These are phyloP conservation scores for Colletotrichum sp. DNA, from an alignment of 2,329 filamentous ascomycete genomes.

Conservation along the genomic window DNA sequence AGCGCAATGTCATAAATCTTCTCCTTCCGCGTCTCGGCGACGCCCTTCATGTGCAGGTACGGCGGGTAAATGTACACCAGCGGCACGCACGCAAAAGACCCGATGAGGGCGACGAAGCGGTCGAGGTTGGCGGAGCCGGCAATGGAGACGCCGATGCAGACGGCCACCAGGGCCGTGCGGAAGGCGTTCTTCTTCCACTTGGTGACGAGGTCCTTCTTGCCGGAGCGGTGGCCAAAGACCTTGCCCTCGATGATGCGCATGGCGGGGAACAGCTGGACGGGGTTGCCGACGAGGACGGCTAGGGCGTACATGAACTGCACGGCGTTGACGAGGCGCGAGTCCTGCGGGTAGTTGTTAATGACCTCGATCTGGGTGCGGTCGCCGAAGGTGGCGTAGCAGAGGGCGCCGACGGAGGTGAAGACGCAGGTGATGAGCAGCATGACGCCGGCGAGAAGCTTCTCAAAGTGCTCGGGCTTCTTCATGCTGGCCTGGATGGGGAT, in stretches of 20 bases:
- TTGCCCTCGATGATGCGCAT: conserved; percentile 73
- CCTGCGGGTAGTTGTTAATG: conserved; percentile 78
- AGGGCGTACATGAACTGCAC: conserved; percentile 78
- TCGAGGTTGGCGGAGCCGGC: conserved; percentile 73
- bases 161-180: conserved; percentile 58
- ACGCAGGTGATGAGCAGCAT: conserved; percentile 77
- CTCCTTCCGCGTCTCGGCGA: conserved; percentile 60
- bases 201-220: conserved; percentile 66
- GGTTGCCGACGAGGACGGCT: conserved; percentile 75
- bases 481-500: conserved; percentile 99
- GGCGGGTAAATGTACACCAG: conserved; percentile 88
- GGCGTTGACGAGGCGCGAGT: conserved; percentile 74
- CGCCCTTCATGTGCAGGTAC: conserved; percentile 71
- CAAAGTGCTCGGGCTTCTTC: conserved; percentile 72
- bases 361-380: conserved; percentile 73
- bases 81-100: conserved; percentile 97
- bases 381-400: conserved; percentile 79
- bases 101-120: conserved; percentile 96
- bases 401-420: conserved; percentile 74
- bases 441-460: conserved; percentile 67
- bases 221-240: conserved; percentile 71
- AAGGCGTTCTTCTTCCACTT: conserved; percentile 82
- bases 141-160: conserved; percentile 67
- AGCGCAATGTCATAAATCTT: conserved; percentile 67
- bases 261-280: conserved; percentile 78